Evolutionary conservation across 2,329 filamentous ascomycete genomes (phyloP).

Genomic region (Fusarium nisikadoi): DNA sequence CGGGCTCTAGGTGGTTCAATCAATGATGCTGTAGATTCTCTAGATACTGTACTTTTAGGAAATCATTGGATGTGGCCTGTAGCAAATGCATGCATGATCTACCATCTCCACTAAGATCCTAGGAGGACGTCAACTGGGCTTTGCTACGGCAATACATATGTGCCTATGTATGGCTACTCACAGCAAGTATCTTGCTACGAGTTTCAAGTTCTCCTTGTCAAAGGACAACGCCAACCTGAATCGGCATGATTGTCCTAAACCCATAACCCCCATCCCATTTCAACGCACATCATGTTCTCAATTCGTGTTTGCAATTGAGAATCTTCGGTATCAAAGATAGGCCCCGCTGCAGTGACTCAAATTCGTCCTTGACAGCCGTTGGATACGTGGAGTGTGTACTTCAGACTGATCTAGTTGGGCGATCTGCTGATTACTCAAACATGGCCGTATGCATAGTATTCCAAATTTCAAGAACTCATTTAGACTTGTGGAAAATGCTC

Average conservation of each 20-base stretch:
- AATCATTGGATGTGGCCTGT: constrained; percentile 8
- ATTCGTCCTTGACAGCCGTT: constrained; percentile 15
- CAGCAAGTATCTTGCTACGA: not conserved
- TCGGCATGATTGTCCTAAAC: constrained; percentile 12
- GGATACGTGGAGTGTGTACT: not conserved
- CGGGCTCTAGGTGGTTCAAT: constrained; percentile 1
- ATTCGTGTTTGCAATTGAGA: constrained; percentile 1
- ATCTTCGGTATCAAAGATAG: constrained; percentile 14
- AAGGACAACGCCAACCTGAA: constrained; percentile 6
- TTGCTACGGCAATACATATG: not conserved
- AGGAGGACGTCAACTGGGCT: constrained; percentile 19
- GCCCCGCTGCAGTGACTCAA: constrained; percentile 5
- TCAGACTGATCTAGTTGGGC: not conserved
- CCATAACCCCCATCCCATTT: constrained; percentile 18
- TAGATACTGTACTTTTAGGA: not conserved
- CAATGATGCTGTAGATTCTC: constrained; percentile 7
- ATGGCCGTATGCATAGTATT: constrained; percentile 13
- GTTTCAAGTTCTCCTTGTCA: constrained; percentile 15
- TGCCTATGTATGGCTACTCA: not conserved
- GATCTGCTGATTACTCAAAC: not conserved
- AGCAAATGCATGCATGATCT: constrained; percentile 32
- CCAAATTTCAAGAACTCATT: constrained; percentile 4
- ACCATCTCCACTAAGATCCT: constrained; percentile 13
- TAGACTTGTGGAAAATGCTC: constrained; percentile 23
- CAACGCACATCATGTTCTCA: not conserved